A percentile compares a stretch with the other conserved stretches of the same genome.
Conservation (phyloP, 2,329 filamentous ascomycete species). For the Thyridium curvatum region DNA sequence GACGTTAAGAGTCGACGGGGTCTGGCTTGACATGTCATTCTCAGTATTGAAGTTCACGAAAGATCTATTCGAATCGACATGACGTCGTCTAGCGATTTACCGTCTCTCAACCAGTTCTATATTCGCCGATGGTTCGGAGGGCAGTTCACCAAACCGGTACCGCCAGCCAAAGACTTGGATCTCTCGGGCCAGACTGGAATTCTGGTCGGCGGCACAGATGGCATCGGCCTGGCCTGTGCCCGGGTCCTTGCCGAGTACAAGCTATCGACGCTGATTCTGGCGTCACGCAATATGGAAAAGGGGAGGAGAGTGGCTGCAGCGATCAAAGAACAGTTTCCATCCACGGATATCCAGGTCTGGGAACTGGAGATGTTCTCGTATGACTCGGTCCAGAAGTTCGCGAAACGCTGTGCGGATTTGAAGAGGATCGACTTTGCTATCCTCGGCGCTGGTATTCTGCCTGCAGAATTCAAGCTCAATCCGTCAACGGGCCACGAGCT, state of each 20-base stretch:
- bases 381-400: neutral
- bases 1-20: too few relatives aligned
- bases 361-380: slow-evolving; percentile 1
- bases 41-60: too few relatives aligned
- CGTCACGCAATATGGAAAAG: slow-evolving; percentile 1
- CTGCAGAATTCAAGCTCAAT: neutral
- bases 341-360: neutral
- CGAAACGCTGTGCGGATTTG: slow-evolving; percentile 2
- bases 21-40: too few relatives aligned
- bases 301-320: neutral
- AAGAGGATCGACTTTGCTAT: slow-evolving; percentile 4
- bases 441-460: slow-evolving; percentile 6
- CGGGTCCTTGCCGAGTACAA: neutral
- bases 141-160: slow-evolving; percentile 1
- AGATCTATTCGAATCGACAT: neutral
- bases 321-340: neutral
- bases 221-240: neutral
- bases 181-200: slow-evolving; percentile 1
- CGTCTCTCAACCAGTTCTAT: neutral
- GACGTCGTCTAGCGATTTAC: neutral
- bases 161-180: neutral
- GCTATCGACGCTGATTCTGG: neutral
- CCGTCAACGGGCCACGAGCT: neutral
- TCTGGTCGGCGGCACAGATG: slow-evolving; percentile 1
- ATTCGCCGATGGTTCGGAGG: slow-evolving; percentile 1